Evolutionary conservation across 2,329 filamentous ascomycete species (phyloP).

Genomic region (Epichloe festucae): DNA sequence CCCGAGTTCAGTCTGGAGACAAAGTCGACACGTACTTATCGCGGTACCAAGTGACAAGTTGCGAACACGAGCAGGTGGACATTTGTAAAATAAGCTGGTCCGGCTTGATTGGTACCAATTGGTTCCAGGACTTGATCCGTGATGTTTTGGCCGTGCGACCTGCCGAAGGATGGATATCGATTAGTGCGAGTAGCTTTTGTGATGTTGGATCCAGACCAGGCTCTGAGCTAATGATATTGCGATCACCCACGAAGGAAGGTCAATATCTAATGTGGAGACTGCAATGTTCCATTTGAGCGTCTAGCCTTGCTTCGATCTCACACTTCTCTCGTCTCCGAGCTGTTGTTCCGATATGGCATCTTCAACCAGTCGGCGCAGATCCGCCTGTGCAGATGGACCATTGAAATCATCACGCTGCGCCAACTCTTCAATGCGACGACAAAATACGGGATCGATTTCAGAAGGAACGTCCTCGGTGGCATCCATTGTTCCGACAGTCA

Average conservation of each 20-base stretch:
- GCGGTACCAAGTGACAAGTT: constrained; percentile 38
- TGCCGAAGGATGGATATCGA: constrained; percentile 39
- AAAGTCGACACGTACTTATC: constrained; percentile 55
- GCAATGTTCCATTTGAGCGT: constrained; percentile 27
- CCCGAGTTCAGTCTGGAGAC: constrained; percentile 45
- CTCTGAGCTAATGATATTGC: constrained; percentile 40
- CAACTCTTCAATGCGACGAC: constrained; percentile 76
- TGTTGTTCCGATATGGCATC: constrained; percentile 63
- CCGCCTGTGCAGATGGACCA: constrained; percentile 63
- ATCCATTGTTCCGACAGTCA: constrained; percentile 66
- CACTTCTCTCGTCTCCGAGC: constrained; percentile 49
- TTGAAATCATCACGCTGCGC: constrained; percentile 75
- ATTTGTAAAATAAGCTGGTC: constrained; percentile 44
- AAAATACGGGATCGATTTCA: constrained; percentile 69
- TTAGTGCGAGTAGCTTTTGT: constrained; percentile 39
- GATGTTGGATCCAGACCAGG: constrained; percentile 30
- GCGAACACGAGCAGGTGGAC: constrained; percentile 11
- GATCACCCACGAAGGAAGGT: constrained; percentile 32
- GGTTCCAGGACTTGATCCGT: constrained; percentile 36
- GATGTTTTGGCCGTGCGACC: constrained; percentile 30
- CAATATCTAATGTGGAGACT: constrained; percentile 52
- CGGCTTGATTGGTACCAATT: constrained; percentile 41
- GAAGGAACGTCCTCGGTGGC: constrained; percentile 45
- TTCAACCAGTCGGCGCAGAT: constrained; percentile 64
- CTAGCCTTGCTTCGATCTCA: constrained; percentile 47